phyloP scores from a whole-genome alignment of 306 rosid species.

The Psophocarpus tetragonolobus region DNA sequence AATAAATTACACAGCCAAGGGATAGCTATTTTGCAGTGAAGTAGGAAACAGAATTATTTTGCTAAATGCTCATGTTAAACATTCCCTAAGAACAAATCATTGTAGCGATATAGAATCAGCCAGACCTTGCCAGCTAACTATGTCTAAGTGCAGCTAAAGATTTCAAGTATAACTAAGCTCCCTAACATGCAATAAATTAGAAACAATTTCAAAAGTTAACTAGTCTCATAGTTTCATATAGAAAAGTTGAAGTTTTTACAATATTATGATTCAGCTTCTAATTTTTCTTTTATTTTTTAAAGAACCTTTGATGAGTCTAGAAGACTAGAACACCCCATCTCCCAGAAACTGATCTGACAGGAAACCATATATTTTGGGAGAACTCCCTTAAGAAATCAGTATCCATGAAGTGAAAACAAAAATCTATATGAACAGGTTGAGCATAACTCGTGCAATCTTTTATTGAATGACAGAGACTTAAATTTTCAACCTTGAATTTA shows the following conservation, averaged over 20 bases:
- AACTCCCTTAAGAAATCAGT: neutral
- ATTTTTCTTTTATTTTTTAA: neutral
- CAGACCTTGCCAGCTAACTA: neutral
- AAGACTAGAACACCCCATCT: no score
- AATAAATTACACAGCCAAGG: neutral
- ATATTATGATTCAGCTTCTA: neutral
- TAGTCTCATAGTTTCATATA: neutral
- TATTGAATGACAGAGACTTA: constrained; percentile 15
- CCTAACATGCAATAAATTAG: neutral
- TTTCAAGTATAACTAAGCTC: neutral
- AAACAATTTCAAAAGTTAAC: neutral
- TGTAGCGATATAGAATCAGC: neutral
- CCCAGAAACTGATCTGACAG: neutral
- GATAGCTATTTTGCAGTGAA: constrained; percentile 1
- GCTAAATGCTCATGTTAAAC: neutral
- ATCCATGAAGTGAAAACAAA: neutral
- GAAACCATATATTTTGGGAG: constrained; percentile 8
- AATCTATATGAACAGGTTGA: neutral
- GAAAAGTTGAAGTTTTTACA: neutral
- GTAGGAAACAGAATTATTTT: neutral
- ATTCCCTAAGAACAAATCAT: neutral
- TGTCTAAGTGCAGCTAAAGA: neutral
- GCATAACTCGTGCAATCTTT: constrained; percentile 15
- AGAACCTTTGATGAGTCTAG: neutral
- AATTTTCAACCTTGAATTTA: constrained; percentile 84